A percentile compares a stretch with the other conserved stretches of the same genome.
Evolutionary conservation across 1,139 yeast species (phyloP).

Genomic region (Debaryomyces subglobosus): DNA sequence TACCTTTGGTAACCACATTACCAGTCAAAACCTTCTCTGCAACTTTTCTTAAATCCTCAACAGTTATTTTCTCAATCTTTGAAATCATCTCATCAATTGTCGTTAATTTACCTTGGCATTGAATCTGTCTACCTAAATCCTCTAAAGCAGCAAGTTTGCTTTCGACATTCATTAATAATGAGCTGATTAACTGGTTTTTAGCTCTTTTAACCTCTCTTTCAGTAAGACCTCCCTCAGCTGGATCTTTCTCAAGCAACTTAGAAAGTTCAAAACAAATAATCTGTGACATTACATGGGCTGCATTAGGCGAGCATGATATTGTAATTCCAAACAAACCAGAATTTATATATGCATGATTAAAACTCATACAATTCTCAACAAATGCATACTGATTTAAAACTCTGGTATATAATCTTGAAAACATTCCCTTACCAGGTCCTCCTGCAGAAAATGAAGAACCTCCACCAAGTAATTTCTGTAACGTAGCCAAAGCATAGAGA

Average conservation of each 20-base stretch:
- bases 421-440: slow-evolving; percentile 99
- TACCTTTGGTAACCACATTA: slow-evolving; percentile 50
- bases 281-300: slow-evolving; percentile 82
- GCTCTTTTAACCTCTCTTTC: slow-evolving; percentile 82
- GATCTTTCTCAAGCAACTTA: slow-evolving; percentile 55
- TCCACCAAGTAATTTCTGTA: slow-evolving; percentile 94
- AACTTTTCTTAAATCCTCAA: slow-evolving; percentile 68
- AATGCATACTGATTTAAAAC: slow-evolving; percentile 91
- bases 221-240: slow-evolving; percentile 62
- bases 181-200: slow-evolving; percentile 88
- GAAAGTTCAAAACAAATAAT: slow-evolving; percentile 78
- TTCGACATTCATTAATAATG: slow-evolving; percentile 90
- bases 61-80: slow-evolving; percentile 68
- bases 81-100: slow-evolving; percentile 82
- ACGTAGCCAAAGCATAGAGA: slow-evolving; percentile 85
- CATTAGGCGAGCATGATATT: slow-evolving; percentile 81
- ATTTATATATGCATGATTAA: slow-evolving; percentile 88
- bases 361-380: slow-evolving; percentile 84
- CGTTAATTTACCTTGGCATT: slow-evolving; percentile 78
- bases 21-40: slow-evolving; percentile 81
- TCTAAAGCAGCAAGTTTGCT: slow-evolving; percentile 89
- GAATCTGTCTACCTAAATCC: slow-evolving; percentile 94
- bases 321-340: slow-evolving; percentile 92
- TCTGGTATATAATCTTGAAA: slow-evolving; percentile 87
- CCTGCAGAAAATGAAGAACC: slow-evolving; percentile 99